Evolutionary conservation across 345 rosid species (phyloP), one percentile per base, ranked within the genome.

Genomic region (Linum trigynum): DNA sequence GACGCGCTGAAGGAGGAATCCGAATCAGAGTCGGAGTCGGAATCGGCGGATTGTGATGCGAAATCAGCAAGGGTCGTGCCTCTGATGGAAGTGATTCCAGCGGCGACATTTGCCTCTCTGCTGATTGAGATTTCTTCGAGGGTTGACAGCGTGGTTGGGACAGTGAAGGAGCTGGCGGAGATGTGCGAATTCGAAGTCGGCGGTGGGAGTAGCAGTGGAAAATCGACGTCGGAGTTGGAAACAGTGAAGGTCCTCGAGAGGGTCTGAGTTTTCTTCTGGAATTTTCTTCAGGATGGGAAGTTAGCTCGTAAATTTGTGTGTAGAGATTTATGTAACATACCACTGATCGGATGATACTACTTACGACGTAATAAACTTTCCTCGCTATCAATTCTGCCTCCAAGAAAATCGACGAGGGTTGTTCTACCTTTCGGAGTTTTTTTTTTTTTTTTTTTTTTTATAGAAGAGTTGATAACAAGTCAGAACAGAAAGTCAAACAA

Each of bases 101-200:
- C 83, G 17, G 80, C 80, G 39, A 88, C 92, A 45, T 39, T 82
- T 43, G 86, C 79, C 38, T 76, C 86, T 1, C 62, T 88, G 83
- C 51, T 88, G 69, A 74, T 69, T 5, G 91, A 88, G 71, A 85
- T 68, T 50, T 80, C 89, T 43, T 64, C 77, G 15, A 82, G 85
- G 79, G 73, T 84, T 39, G 85, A 83, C 61, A 77, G 67, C 23
- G 68, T 79, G 38, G 85, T 68, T 4, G 73, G 79, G 41, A 82
- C 77, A 39, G 84, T 86, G 1, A 68, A 72, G 3, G 86, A 84
- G 72, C 74, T 88, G 48, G 82, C 83, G 0, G 65, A n/a, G 65
- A 75, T 71, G 56, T 90, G 89, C 61, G 81, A 73, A 51, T 90
- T 86, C 81, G 53, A 72, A 83, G 81, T 71, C 80, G 48, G 78